A percentile compares a stretch with the other conserved stretches of the same genome.
These are phyloP conservation scores for Suillus discolor DNA, from an alignment of 768 basidiomycete genomes.

Conservation along the genomic window DNA sequence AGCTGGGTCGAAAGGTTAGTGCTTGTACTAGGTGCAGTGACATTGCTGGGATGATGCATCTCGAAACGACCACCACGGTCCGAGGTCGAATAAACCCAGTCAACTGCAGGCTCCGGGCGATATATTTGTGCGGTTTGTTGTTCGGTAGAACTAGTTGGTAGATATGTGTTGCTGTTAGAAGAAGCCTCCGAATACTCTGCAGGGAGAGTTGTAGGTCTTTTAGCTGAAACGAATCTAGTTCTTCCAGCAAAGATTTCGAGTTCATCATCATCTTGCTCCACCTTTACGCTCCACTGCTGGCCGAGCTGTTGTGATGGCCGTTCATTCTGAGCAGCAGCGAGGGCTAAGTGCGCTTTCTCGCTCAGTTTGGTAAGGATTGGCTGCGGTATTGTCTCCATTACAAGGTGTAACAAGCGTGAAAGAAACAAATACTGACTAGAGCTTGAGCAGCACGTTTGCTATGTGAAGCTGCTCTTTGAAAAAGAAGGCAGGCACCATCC, in stretches of 20 bases:
- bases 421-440: slow-evolving; percentile 44
- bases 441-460: slow-evolving; percentile 68
- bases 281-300: slow-evolving; percentile 53
- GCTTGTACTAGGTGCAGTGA: not conserved
- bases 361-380: slow-evolving; percentile 59
- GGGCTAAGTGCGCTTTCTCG: slow-evolving; percentile 66
- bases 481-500: slow-evolving; percentile 67
- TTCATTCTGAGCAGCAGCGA: slow-evolving; percentile 45
- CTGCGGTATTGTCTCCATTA: slow-evolving; percentile 34
- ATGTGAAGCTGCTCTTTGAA: slow-evolving; percentile 57
- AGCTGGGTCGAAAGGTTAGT: slow-evolving; percentile 13
- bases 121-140: slow-evolving; percentile 1
- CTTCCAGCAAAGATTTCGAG: slow-evolving; percentile 71
- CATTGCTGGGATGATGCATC: not conserved
- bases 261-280: slow-evolving; percentile 60
- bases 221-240: slow-evolving; percentile 59
- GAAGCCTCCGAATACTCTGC: not conserved
- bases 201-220: slow-evolving; percentile 32
- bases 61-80: not conserved
- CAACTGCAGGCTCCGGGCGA: not conserved
- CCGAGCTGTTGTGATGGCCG: slow-evolving; percentile 32
- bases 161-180: slow-evolving; percentile 4
- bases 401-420: slow-evolving; percentile 6
- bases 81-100: slow-evolving; percentile 8
- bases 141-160: not conserved